Percentiles rank a stretch among this genome's conserved stretches.
Conservation (phyloP, 495 filamentous ascomycete species). For the Neurospora sublineolata region DNA sequence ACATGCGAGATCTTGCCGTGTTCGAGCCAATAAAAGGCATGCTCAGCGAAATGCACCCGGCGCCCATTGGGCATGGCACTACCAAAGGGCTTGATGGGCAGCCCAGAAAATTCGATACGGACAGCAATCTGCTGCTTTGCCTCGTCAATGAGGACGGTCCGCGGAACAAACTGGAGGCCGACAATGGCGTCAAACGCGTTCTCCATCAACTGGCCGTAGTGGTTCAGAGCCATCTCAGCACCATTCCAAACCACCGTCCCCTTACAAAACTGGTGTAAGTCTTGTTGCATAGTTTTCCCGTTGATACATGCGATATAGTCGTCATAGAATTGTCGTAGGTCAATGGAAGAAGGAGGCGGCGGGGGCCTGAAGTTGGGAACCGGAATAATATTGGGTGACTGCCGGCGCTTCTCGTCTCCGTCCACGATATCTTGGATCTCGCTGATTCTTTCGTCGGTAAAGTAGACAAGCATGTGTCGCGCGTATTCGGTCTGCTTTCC, state of each 20-base stretch:
- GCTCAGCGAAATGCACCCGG: slow-evolving; percentile 19
- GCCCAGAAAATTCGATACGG: slow-evolving; percentile 20
- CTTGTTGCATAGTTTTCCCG: slow-evolving; percentile 13
- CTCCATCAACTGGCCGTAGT: slow-evolving; percentile 19
- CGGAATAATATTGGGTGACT: slow-evolving; percentile 5
- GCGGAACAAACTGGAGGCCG: slow-evolving; percentile 13
- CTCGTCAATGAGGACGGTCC: slow-evolving; percentile 17
- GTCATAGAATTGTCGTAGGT: slow-evolving; percentile 12
- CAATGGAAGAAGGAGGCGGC: slow-evolving; percentile 7
- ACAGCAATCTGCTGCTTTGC: slow-evolving; percentile 15
- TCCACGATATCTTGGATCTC: slow-evolving; percentile 12
- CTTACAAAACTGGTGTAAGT: slow-evolving; percentile 17
- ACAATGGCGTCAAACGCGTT: slow-evolving; percentile 15
- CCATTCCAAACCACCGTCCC: slow-evolving; percentile 16
- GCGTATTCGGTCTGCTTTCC: slow-evolving; percentile 2
- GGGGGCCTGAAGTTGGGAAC: slow-evolving; percentile 6
- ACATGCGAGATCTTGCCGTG: slow-evolving; percentile 24
- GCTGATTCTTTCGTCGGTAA: slow-evolving; percentile 14
- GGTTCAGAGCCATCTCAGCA: slow-evolving; percentile 7
- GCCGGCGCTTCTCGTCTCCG: slow-evolving; percentile 8
- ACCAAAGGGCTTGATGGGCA: slow-evolving; percentile 13
- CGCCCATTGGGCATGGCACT: slow-evolving; percentile 12
- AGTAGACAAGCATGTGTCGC: slow-evolving; percentile 16
- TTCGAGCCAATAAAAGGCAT: slow-evolving; percentile 24
- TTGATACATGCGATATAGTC: slow-evolving; percentile 22